Base-by-base conservation (phyloP, 805 yeast genomes). In the Pichia scutulata region DNA sequence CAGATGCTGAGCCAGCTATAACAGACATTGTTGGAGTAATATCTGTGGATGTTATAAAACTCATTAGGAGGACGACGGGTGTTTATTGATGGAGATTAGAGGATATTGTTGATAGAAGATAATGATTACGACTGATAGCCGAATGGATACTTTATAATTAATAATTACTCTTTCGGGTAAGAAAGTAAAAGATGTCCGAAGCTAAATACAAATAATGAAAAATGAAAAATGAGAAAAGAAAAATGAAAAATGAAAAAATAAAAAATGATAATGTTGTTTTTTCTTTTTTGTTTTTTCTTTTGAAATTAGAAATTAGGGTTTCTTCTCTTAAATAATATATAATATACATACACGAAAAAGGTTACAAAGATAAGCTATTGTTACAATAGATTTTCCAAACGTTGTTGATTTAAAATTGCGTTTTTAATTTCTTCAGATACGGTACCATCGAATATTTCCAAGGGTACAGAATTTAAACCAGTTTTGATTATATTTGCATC, bases 1-100 rank as follows among this genome's bases (percentile, higher is more conserved):
- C 95, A 0, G 93, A 81, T 0, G 76, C 55, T 0, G 86, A 81
- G 1, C 96, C 96, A 0, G 92, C 86, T 0, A 81, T 40, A 8
- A 81, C 60, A 6, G 92, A 78, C 56, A 80, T 50, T 24, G 36
- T 22, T 7, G 49, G 43, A 7, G 53, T 41, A 4, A 46, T 43
- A 8, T 46, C 47, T 13, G 39, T 28, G 2, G 49, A 28, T 16
- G 49, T 25, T 13, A 25, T 22, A 12, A 50, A 21, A 39, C 23
- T 21, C 24, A 23, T 21, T 24, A 13, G 33, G 3, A 13, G n/a
- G 10, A 4, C 7, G 10, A n/a, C n/a, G n/a, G n/a, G 33, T 13
- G 33, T 3, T 13, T 16, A 13, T 28, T 8, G n/a, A 13, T 12
- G 33, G 7, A 3, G n/a, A n/a, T n/a, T n/a, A n/a, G n/a, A n/a